These are phyloP conservation scores for Coffea humblotiana DNA, from an alignment of 305 asterid genomes.

Conservation along the genomic window DNA sequence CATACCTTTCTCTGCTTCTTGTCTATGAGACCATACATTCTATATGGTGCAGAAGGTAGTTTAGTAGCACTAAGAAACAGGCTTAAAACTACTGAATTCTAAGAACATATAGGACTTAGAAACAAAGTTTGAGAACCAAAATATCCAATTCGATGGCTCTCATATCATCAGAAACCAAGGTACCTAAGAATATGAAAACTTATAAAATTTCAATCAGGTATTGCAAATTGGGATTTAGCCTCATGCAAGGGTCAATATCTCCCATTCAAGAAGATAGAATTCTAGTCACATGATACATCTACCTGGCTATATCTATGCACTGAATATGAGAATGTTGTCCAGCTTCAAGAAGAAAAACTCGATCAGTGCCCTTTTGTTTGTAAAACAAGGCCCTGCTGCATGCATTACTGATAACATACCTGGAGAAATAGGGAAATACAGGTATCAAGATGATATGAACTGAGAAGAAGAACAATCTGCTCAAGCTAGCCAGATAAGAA, in stretches of 20 bases:
- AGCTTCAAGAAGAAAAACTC: slow-evolving; percentile 58
- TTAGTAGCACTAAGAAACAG: neutral
- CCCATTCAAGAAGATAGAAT: neutral
- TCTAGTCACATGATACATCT: slow-evolving; percentile 18
- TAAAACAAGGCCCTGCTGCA: slow-evolving; percentile 77
- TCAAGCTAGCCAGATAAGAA: neutral
- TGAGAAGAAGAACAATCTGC: slow-evolving; percentile 2
- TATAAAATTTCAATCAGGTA: neutral
- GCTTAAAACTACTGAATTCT: neutral
- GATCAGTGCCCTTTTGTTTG: slow-evolving; percentile 92
- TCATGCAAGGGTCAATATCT: neutral
- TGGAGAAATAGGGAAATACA: slow-evolving; percentile 37
- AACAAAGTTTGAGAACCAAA: neutral
- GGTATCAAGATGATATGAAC: slow-evolving; percentile 10
- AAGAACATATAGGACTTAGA: neutral
- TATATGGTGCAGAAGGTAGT: neutral
- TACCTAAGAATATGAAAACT: neutral
- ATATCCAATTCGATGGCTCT: neutral
- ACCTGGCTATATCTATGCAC: slow-evolving; percentile 90
- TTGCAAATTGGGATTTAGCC: neutral
- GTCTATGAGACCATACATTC: neutral
- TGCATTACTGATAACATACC: slow-evolving; percentile 93
- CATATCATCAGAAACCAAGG: neutral
- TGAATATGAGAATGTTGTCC: slow-evolving; percentile 80
- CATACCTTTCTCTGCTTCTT: neutral